These are phyloP conservation scores for Diaporthe vaccinii DNA, from an alignment of 2,329 filamentous ascomycete genomes.

Conservation along the genomic window DNA sequence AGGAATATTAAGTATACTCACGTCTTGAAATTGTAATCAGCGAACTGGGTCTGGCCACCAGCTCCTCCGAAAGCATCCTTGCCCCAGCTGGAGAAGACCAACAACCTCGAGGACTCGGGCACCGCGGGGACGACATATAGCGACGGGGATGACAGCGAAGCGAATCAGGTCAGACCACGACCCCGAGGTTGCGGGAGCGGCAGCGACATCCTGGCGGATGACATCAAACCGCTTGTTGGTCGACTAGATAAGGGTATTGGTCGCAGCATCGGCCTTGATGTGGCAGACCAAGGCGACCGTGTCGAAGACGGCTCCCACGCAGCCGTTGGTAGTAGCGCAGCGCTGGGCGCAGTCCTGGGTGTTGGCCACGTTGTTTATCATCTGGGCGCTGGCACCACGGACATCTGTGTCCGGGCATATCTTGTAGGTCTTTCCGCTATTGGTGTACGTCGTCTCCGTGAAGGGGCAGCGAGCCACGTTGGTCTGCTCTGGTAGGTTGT, in stretches of 20 bases:
- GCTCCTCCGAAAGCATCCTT: slow-evolving; percentile 44
- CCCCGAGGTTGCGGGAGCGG: slow-evolving; percentile 43
- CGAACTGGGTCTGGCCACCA: slow-evolving; percentile 30
- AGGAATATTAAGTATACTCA: not conserved
- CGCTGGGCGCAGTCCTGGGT: slow-evolving; percentile 24
- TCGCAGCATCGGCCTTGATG: slow-evolving; percentile 28
- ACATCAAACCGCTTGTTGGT: slow-evolving; percentile 34
- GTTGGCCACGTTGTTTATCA: slow-evolving; percentile 26
- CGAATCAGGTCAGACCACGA: slow-evolving; percentile 46
- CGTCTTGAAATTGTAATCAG: slow-evolving; percentile 36
- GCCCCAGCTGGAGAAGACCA: slow-evolving; percentile 47
- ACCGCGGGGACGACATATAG: slow-evolving; percentile 47
- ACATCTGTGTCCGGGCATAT: slow-evolving; percentile 20
- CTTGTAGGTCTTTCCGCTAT: slow-evolving; percentile 22
- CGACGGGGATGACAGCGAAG: slow-evolving; percentile 47
- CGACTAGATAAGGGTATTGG: slow-evolving; percentile 32
- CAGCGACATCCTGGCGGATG: slow-evolving; percentile 15
- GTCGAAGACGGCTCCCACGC: slow-evolving; percentile 25
- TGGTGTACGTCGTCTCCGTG: slow-evolving; percentile 12
- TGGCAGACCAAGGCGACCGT: slow-evolving; percentile 10
- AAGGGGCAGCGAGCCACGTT: slow-evolving; percentile 30
- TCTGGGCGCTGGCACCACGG: slow-evolving; percentile 19
- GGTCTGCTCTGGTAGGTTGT: slow-evolving; percentile 23
- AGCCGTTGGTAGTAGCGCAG: slow-evolving; percentile 25
- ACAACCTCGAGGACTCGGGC: slow-evolving; percentile 45